phyloP scores from a whole-genome alignment of 2,329 filamentous ascomycete species.

The Aureobasidium vineae region DNA sequence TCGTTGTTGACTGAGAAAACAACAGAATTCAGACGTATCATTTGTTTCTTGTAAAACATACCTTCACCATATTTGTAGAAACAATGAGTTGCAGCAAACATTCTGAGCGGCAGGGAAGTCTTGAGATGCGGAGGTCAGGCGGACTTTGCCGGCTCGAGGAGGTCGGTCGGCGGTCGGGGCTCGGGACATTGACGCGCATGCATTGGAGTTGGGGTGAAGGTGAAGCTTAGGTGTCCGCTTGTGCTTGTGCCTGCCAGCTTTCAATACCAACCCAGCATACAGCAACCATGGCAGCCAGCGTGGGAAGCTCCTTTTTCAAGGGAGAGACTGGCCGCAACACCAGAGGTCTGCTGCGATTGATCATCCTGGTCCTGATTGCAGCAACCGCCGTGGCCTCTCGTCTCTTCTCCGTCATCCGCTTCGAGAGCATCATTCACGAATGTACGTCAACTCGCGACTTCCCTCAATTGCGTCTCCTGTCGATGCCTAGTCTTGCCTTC shows the following conservation, averaged over 20 bases:
- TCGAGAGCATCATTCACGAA: conserved; percentile 99
- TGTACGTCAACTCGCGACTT: conserved; percentile 61
- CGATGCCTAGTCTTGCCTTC: not conserved
- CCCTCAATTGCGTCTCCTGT: not conserved
- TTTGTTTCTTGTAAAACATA: not conserved
- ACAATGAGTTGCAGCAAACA: not conserved
- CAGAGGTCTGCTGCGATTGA: conserved; percentile 77
- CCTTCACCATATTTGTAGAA: not conserved
- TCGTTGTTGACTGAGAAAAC: not conserved
- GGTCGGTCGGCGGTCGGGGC: not conserved
- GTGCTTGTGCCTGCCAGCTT: conserved; percentile 3
- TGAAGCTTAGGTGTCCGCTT: conserved; percentile 22
- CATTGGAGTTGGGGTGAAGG: not conserved
- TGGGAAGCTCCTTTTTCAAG: conserved; percentile 60
- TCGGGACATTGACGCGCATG: conserved; percentile 21
- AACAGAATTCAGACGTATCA: not conserved
- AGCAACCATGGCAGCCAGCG: conserved; percentile 41
- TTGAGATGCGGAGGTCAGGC: conserved; percentile 1
- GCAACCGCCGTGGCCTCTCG: conserved; percentile 88
- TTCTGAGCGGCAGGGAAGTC: not conserved
- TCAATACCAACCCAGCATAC: conserved; percentile 1
- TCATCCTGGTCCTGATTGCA: conserved; percentile 89
- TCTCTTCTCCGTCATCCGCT: conserved; percentile 97
- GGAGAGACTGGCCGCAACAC: conserved; percentile 78
- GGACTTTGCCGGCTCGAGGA: conserved; percentile 6